Conservation (phyloP, 306 rosid species). For the Vicia sativa region DNA sequence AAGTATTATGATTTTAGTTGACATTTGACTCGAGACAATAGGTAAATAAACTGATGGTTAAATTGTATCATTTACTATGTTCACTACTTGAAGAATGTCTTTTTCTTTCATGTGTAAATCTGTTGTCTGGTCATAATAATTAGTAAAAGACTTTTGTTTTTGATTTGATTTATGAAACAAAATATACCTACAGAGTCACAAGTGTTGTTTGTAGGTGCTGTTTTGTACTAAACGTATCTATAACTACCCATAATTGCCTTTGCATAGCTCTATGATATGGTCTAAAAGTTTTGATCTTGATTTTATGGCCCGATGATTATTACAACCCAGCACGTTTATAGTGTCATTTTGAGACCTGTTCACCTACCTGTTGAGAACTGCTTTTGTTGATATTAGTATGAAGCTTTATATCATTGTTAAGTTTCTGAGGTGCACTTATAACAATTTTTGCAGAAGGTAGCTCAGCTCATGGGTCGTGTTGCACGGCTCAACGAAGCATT, state of each 20-base stretch:
- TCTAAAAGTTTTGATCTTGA: neutral
- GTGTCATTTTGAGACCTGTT: too few species aligned
- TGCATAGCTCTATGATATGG: neutral
- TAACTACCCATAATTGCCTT: neutral
- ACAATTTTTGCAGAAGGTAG: conserved; percentile 71
- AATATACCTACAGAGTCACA: neutral
- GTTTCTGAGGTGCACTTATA: conserved; percentile 10
- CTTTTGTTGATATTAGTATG: too few species aligned
- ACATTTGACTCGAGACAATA: too few species aligned
- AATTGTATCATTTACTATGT: too few species aligned
- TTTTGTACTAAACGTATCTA: neutral
- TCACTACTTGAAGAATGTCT: too few species aligned
- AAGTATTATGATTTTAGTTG: too few species aligned
- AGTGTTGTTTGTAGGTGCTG: neutral
- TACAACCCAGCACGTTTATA: neutral
- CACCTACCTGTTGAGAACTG: too few species aligned
- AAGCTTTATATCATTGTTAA: neutral
- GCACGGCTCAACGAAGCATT: conserved; percentile 96
- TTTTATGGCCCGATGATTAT: neutral
- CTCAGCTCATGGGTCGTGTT: conserved; percentile 77
- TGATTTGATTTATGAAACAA: too few species aligned
- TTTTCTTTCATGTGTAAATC: too few species aligned
- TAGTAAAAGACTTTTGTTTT: too few species aligned
- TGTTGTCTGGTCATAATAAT: too few species aligned
- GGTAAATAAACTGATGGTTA: too few species aligned